Base-by-base conservation (phyloP, 108 stramenopile species). In the Asterionellopsis glacialis region DNA sequence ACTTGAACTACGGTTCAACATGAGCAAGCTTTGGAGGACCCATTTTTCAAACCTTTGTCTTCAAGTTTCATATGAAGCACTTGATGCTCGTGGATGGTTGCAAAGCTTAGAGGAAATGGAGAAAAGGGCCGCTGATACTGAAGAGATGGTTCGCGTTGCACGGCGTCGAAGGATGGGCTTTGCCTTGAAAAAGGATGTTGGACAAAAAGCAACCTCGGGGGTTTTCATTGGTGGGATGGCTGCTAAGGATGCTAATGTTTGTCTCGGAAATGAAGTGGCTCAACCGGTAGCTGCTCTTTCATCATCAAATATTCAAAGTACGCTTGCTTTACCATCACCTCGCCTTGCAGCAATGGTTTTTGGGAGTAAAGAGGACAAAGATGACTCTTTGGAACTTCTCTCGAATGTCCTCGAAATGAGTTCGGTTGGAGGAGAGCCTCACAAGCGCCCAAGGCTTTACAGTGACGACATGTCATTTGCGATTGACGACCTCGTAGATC, bases 1-100 rank as follows among this genome's bases (percentile, higher is more conserved):
- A 24, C 65, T 86, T 45, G 83, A 81, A 47, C 55, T 87, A 11
- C 67, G 69, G 15, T 82, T 88, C 67, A 83, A 86, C 55, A 68
- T 84, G 41, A 73, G 61, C 23, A 75, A 79, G 45, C 75, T 82
- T 41, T 91, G 90, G 90, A 51, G 90, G 47, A 83, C 78, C 5
- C 84, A 86, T 33, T 79, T 91, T 38, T 82, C 75, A 11, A 91
- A 87, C 50, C 63, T 85, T 42, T 87, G 84, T 52, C 59, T 91
- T 41, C 89, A 91, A 61, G 59, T 91, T 50, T 81, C 85, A 1
- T 82, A 76, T 50, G 43, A 45, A 27, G 57, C 58, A 25, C 68
- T 91, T 9, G 74, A 88, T 22, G 83, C 73, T 19, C 75, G 61
- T 14, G 79, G 79, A 2, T 91, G 90, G 90, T 60, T 80, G 13